A percentile compares a stretch with the other conserved stretches of the same genome.
phyloP scores from a whole-genome alignment of 176 grass and related monocot species.

The Phoenix dactylifera region DNA sequence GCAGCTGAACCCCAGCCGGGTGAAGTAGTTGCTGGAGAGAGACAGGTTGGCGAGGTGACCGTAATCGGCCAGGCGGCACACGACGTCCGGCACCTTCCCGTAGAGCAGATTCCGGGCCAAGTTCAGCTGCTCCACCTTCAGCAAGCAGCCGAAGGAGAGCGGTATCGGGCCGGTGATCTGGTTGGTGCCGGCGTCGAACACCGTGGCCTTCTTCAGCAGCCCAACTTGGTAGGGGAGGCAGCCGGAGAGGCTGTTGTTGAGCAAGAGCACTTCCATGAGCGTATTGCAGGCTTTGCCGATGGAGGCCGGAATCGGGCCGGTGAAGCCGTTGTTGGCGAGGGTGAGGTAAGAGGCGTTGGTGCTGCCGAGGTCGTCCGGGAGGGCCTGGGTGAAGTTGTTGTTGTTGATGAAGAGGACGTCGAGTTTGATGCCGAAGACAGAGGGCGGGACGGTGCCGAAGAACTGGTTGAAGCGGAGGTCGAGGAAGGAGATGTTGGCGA shows the following conservation, averaged over 20 bases:
- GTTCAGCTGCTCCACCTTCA: constrained; percentile 74
- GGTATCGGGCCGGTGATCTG: constrained; percentile 69
- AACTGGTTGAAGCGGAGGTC: constrained; percentile 74
- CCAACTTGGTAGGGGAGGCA: constrained; percentile 87
- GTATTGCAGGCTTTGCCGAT: constrained; percentile 39
- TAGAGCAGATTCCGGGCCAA: constrained; percentile 62
- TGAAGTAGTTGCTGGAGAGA: constrained; percentile 18
- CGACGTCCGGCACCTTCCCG: constrained; percentile 67
- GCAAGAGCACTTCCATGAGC: constrained; percentile 75
- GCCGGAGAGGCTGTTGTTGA: constrained; percentile 69
- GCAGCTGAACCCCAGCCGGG: not conserved
- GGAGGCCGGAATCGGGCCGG: constrained; percentile 56
- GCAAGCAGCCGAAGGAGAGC: constrained; percentile 60
- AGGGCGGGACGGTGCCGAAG: constrained; percentile 26
- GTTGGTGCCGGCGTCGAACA: constrained; percentile 92
- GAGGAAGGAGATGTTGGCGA: constrained; percentile 62
- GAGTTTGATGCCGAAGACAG: constrained; percentile 32
- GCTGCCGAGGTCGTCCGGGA: constrained; percentile 57
- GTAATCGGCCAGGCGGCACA: constrained; percentile 43
- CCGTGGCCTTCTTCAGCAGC: constrained; percentile 52
- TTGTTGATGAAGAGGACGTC: constrained; percentile 94
- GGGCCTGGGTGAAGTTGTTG: constrained; percentile 40
- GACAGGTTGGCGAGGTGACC: constrained; percentile 24
- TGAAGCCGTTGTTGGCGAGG: constrained; percentile 76
- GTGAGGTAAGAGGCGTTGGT: constrained; percentile 73